Conservation (phyloP, 2,329 filamentous ascomycete species). For the Penicillium sp. region DNA sequence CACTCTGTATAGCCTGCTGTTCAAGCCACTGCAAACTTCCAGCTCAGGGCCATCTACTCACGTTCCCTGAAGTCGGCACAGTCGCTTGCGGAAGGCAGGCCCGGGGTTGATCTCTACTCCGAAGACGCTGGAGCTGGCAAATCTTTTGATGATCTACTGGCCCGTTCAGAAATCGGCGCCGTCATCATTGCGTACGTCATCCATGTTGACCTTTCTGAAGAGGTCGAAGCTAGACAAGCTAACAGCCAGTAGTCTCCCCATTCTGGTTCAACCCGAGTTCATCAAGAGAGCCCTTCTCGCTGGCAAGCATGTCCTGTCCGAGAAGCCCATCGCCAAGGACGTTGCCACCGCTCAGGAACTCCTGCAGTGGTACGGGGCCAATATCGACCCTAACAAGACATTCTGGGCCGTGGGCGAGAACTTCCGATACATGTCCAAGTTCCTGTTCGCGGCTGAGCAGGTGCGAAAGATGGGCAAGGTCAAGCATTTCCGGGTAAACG, state of each 20-base stretch:
- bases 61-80: slow-evolving; percentile 56
- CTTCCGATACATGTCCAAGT: slow-evolving; percentile 54
- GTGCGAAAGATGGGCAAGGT: slow-evolving; percentile 50
- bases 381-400: slow-evolving; percentile 39
- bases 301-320: slow-evolving; percentile 57
- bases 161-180: slow-evolving; percentile 49
- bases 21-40: slow-evolving; percentile 43
- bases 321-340: slow-evolving; percentile 59
- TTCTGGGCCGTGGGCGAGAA: slow-evolving; percentile 58
- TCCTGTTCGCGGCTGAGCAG: slow-evolving; percentile 46
- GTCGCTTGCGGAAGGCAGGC: slow-evolving; percentile 32
- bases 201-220: neutral
- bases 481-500: slow-evolving; percentile 50
- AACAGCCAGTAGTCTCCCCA: slow-evolving; percentile 46
- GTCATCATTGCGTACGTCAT: slow-evolving; percentile 51
- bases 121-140: slow-evolving; percentile 51
- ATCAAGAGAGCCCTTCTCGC: slow-evolving; percentile 50
- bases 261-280: slow-evolving; percentile 52
- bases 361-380: slow-evolving; percentile 50
- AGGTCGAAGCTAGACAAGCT: neutral
- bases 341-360: slow-evolving; percentile 51
- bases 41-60: slow-evolving; percentile 59
- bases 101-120: slow-evolving; percentile 53
- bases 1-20: slow-evolving; percentile 49
- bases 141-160: slow-evolving; percentile 47